Base-by-base conservation (phyloP, 352 stramenopile genomes). In the Phytophthora pinifolia region DNA sequence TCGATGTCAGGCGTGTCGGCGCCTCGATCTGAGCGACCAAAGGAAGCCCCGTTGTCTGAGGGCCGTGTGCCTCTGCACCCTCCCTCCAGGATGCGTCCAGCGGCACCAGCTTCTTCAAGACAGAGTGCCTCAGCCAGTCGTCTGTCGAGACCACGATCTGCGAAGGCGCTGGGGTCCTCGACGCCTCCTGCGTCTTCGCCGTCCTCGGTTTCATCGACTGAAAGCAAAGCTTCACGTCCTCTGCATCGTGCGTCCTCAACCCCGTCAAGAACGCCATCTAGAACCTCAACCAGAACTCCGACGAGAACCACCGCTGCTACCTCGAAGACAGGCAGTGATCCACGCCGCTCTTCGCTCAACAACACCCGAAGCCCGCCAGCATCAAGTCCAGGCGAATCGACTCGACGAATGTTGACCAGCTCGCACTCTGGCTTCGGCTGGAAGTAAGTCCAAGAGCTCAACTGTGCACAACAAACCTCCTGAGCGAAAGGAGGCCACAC, bases 391-490 rank as follows among this genome's bases (percentile, higher is more conserved):
- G 22, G 34, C 9, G 37, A 59, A 3, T 46, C 54, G n/a, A 20
- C 48, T 27, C 54, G 59, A 29, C 60, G 68, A 45, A 33, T 54
- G 10, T 27, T 63, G 17, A 31, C 34, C n/a, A 64, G 35, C 9
- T 62, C 62, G 9, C 58, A 64, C 12, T 55, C 58, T 22, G 59
- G 62, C 30, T 66, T 66, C 12, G 57, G 62, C 41, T 72, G 66
- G 66, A 74, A 70, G 34, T 72, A 62, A 65, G 17, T 22, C 22
- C 13, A 45, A 17, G 13, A 50, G 39, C 41, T 33, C 15, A 17
- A 46, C 10, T 54, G 2, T n/a, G n/a, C 12, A 41, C 30, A 49
- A 43, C 14, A 39, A 18, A 31, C 20, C 37, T 56, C 56, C 39
- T 56, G 46, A 43, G 2, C 39, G 46, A 36, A 51, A 55, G 37